A percentile compares a stretch with the other conserved stretches of the same genome.
Conservation (phyloP, 139 green algal genomes). For the Diplosphaera chodatii region DNA sequence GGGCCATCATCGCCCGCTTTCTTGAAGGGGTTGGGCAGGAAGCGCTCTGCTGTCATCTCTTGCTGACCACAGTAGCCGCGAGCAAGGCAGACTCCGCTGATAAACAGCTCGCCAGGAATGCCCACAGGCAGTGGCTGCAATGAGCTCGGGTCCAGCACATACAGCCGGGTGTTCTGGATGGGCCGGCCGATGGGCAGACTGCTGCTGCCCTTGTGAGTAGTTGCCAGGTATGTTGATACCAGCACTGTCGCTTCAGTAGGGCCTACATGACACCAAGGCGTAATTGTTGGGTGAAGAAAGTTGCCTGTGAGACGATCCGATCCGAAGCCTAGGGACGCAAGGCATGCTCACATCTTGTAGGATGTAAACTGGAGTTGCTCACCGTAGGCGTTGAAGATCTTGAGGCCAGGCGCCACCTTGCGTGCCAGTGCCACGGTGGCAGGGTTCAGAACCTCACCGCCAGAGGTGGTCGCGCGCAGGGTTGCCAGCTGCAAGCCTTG, state of each 20-base stretch:
- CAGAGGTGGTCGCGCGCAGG: not conserved
- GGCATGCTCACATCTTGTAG: no score
- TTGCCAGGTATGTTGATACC: not conserved
- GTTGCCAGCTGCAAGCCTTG: not conserved
- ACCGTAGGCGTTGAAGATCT: slow-evolving; percentile 3
- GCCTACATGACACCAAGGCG: not conserved
- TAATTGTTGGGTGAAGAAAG: no score
- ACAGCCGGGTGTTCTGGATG: slow-evolving; percentile 33
- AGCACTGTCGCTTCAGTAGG: slow-evolving; percentile 14
- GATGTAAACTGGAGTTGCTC: no score
- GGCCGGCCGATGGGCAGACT: slow-evolving; percentile 29
- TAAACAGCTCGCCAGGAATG: slow-evolving; percentile 40
- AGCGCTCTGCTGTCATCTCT: slow-evolving; percentile 38
- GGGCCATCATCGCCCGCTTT: not conserved
- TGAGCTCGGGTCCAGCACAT: slow-evolving; percentile 27
- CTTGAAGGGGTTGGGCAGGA: slow-evolving; percentile 37
- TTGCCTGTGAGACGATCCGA: no score
- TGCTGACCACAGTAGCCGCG: slow-evolving; percentile 27
- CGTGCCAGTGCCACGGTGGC: not conserved
- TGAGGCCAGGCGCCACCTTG: not conserved
- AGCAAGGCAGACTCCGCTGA: slow-evolving; percentile 33
- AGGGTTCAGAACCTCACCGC: slow-evolving; percentile 7
- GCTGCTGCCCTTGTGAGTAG: not conserved
- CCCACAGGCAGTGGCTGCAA: slow-evolving; percentile 27
- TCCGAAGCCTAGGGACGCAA: no score